Conservation (phyloP, 352 stramenopile species). For the Phytophthora boehmeriae region DNA sequence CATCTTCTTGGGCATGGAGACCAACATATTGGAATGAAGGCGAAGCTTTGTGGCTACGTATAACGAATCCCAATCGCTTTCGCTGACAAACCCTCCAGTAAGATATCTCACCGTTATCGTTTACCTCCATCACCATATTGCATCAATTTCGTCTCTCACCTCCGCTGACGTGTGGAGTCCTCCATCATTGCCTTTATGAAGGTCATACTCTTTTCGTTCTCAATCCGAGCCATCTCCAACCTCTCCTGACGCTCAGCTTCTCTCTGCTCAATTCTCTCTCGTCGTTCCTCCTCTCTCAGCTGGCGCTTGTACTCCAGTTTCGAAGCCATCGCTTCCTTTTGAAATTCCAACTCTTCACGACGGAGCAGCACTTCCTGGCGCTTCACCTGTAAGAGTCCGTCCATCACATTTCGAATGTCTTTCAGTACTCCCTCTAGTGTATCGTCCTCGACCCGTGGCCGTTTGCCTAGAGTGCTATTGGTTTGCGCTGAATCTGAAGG, state of each 20-base stretch:
- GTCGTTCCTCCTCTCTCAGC: slow-evolving; percentile 27
- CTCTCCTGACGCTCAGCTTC: slow-evolving; percentile 33
- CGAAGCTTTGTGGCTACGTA: neutral
- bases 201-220: slow-evolving; percentile 41
- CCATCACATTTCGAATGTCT: slow-evolving; percentile 27
- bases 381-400: slow-evolving; percentile 18
- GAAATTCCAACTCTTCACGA: slow-evolving; percentile 32
- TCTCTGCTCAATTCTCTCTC: slow-evolving; percentile 25
- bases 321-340: slow-evolving; percentile 26
- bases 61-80: neutral
- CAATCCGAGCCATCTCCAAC: slow-evolving; percentile 34
- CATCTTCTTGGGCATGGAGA: too few species aligned
- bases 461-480: slow-evolving; percentile 22
- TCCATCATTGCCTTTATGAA: slow-evolving; percentile 42
- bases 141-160: slow-evolving; percentile 4
- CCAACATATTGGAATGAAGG: too few species aligned
- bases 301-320: slow-evolving; percentile 34
- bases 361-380: slow-evolving; percentile 30
- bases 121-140: neutral
- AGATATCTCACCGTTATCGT: neutral
- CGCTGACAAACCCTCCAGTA: neutral
- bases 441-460: slow-evolving; percentile 8
- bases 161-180: slow-evolving; percentile 24
- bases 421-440: slow-evolving; percentile 17
- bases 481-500: neutral